Conservation (phyloP, 495 filamentous ascomycete species). For the Penicillium canescens region DNA sequence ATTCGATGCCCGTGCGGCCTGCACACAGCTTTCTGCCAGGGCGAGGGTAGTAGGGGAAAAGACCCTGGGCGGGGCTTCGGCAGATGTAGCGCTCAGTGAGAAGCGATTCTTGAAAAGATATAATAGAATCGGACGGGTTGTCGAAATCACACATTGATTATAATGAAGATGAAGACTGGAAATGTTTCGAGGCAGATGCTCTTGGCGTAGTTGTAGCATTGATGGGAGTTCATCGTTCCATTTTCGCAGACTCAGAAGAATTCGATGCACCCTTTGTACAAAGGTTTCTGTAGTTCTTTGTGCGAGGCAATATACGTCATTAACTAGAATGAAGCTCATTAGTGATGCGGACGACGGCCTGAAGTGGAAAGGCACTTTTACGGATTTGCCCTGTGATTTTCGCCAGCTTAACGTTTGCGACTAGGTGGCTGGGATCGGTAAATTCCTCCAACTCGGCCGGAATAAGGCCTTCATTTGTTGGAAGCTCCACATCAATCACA, state of each 20-base stretch:
- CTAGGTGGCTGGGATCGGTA: conserved; percentile 21
- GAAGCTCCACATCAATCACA: conserved; percentile 28
- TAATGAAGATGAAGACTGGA: conserved; percentile 26
- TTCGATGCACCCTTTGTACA: conserved; percentile 28
- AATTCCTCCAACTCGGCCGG: conserved; percentile 22
- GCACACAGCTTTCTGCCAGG: conserved; percentile 29
- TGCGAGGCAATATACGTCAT: conserved; percentile 25
- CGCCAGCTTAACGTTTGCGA: conserved; percentile 23
- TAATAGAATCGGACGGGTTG: conserved; percentile 26
- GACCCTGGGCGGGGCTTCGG: background rate
- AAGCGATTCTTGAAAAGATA: conserved; percentile 28
- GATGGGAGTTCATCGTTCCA: conserved; percentile 25
- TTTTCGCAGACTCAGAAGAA: conserved; percentile 18
- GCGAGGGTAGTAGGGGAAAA: conserved; percentile 20
- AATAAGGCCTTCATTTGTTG: conserved; percentile 22
- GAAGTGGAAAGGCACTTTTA: background rate
- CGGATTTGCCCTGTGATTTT: conserved; percentile 25
- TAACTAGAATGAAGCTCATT: conserved; percentile 3
- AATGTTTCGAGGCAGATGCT: conserved; percentile 15
- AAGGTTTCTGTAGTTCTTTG: conserved; percentile 15
- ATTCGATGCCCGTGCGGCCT: conserved; percentile 24
- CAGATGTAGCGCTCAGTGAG: conserved; percentile 4
- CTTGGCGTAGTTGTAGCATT: conserved; percentile 11
- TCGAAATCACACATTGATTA: conserved; percentile 30
- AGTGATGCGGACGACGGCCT: too few relatives aligned